A percentile compares a stretch with the other conserved stretches of the same genome.
Conservation (phyloP, 257 asterid species). For the Marsdenia floribunda region DNA sequence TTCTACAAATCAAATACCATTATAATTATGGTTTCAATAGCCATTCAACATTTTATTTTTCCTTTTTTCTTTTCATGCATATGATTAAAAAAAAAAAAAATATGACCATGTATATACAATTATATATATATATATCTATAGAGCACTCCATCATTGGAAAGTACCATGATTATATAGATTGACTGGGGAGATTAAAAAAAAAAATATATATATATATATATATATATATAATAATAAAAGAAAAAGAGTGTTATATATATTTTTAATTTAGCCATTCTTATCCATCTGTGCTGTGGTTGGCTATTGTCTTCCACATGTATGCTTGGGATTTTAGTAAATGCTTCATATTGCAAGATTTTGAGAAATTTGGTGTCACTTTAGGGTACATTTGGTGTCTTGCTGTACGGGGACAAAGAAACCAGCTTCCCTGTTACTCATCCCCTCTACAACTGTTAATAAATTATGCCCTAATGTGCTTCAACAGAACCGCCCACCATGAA, state of each 20-base stretch:
- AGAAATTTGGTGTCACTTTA: constrained; percentile 27
- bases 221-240: too few species aligned
- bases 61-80: too few species aligned
- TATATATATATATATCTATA: too few species aligned
- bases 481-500: constrained; percentile 38
- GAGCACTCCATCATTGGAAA: background rate
- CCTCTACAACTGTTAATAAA: constrained; percentile 11
- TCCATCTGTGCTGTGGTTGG: constrained; percentile 19
- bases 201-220: too few species aligned
- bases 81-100: too few species aligned
- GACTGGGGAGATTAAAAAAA: background rate
- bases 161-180: constrained; percentile 16
- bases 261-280: constrained; percentile 12
- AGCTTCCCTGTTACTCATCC: constrained; percentile 23
- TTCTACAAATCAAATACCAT: too few species aligned
- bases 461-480: constrained; percentile 34
- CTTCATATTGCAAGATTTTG: constrained; percentile 11
- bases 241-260: background rate
- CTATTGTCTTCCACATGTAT: constrained; percentile 24
- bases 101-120: too few species aligned
- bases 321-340: constrained; percentile 10
- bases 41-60: too few species aligned
- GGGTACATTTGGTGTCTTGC: constrained; percentile 37
- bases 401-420: constrained; percentile 44
- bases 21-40: too few species aligned